Evolutionary conservation across 441 rosid genomes (phyloP), one percentile per base, ranked within the genome.

Genomic region (Gossypium lobatum): DNA sequence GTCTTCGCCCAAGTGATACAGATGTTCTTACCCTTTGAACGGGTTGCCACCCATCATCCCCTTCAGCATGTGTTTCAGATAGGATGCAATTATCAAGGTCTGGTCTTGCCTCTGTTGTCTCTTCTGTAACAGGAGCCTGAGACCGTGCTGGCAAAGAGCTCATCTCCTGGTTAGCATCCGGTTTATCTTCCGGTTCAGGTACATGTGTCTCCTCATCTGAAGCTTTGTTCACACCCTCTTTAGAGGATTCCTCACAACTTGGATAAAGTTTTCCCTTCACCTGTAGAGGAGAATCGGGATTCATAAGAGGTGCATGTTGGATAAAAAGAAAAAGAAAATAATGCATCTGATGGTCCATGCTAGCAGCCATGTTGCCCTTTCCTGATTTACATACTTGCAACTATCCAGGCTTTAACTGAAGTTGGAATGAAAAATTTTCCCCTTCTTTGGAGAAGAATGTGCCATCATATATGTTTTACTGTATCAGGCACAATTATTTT

Each of bases 1-100:
- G 57, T 75, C 97, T 83, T 74, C 89, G 87, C 67, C 91, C 91
- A 70, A 86, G 78, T 58, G 91, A 88, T 63, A 87, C 91, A 78
- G 91, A 88, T 67, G 95, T 89, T 83, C 93, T 90, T 28, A 85
- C 91, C 87, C 97, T 91, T 76, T 93, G 99, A 82, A 91, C 99
- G 0, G 97, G 85, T 79, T 96, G 99, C 99, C 99, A 96, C 70
- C 98, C 98, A 76, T 91, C 98, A 77, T 91, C 93, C 71, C 90
- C 93, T 85, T 90, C 97, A 70, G 85, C 83, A 58, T 77, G 88
- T 64, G 84, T 77, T 82, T 88, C 93, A 21, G 80, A 61, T 26
- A 72, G 76, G 68, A 37, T 80, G 75, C 82, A 83, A 68, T 78
- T 79, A 58, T 83, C 75, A 70, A 71, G 69, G 59, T 79, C 64